Percentiles rank a stretch among this genome's conserved stretches.
These are phyloP conservation scores for Hygrocybe punicea DNA, from an alignment of 768 basidiomycete species.

Conservation along the genomic window DNA sequence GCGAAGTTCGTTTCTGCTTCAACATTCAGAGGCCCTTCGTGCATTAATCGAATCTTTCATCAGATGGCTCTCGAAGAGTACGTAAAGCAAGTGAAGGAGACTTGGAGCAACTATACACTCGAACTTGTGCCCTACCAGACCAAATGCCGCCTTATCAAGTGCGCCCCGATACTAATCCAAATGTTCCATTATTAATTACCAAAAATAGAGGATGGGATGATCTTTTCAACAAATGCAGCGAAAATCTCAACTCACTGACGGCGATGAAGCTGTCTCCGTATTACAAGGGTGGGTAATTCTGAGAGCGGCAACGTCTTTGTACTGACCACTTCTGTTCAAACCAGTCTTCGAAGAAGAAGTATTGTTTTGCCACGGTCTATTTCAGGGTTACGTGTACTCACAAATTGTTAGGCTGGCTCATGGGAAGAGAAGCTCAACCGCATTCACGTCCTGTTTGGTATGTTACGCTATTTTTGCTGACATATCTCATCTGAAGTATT, in stretches of 20 bases:
- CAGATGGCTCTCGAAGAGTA: conserved; percentile 96
- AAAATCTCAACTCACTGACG: conserved; percentile 91
- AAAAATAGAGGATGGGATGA: conserved; percentile 87
- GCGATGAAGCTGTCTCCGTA: conserved; percentile 99
- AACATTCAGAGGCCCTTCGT: background rate
- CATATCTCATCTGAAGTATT: conserved; percentile 8
- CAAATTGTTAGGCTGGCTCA: conserved; percentile 59
- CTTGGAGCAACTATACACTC: conserved; percentile 92
- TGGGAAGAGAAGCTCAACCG: conserved; percentile 98
- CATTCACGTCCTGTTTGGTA: conserved; percentile 93
- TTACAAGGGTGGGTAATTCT: conserved; percentile 71
- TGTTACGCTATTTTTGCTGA: conserved; percentile 13
- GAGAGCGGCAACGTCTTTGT: background rate
- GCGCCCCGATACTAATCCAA: conserved; percentile 14
- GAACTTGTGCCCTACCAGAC: conserved; percentile 98
- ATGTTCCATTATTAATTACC: conserved; percentile 7
- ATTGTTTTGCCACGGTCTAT: conserved; percentile 9
- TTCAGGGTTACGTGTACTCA: conserved; percentile 7
- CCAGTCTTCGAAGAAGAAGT: conserved; percentile 88
- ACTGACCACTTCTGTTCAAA: conserved; percentile 3
- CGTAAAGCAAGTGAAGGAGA: conserved; percentile 94
- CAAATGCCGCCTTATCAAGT: conserved; percentile 94
- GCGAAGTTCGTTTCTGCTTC: conserved; percentile 59
- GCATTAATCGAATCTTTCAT: conserved; percentile 24
- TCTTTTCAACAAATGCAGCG: conserved; percentile 92